Base-by-base conservation (phyloP, 108 stramenopile species). In the Schizochytrium sp. region DNA sequence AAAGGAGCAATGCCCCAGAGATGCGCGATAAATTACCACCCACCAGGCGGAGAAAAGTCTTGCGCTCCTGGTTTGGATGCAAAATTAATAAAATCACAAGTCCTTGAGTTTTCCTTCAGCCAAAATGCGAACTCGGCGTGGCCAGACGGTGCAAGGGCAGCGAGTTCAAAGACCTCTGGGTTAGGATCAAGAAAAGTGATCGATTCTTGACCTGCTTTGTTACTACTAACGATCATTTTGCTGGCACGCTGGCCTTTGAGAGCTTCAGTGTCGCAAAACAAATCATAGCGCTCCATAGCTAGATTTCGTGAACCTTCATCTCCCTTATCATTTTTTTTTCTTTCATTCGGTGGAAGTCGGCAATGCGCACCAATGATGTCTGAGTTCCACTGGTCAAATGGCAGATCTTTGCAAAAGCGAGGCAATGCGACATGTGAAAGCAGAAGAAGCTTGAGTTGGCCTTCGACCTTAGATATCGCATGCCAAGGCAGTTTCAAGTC, bases 341-440 rank as follows among this genome's bases (percentile, higher is more conserved):
- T 42, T 4, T 42, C 41, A 5, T 13, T n/a, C 4, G 7, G 5
- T 7, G 19, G 38, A 42, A 13, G 61, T 42, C 61, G 61, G 61
- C 61, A 64, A n/a, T 64, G 61, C 17, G 61, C 61, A 64, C 8
- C 61, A 13, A 64, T 13, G 61, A 64, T n/a, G 19, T 64, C 19
- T 64, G 8, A 38, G 61, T 64, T 64, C 61, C 61, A 64, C 41
- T 64, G 41, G 5, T 64, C 61, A 7, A 13, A 38, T 4, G 12
- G 8, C 4, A 64, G 19, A 42, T 19, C 4, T 42, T 4, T 64
- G 61, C 61, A 64, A 64, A 64, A 64, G 19, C 61, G 61, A 42
- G 61, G 61, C 61, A 64, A 42, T 4, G 61, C 4, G 42, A 10
- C 38, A 42, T 10, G 17, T 7, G 61, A 64, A 7, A 64, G 61